A percentile compares a stretch with the other conserved stretches of the same genome.
Evolutionary conservation across 495 filamentous ascomycete genomes (phyloP).

Genomic region (Penicillium mononematosum): DNA sequence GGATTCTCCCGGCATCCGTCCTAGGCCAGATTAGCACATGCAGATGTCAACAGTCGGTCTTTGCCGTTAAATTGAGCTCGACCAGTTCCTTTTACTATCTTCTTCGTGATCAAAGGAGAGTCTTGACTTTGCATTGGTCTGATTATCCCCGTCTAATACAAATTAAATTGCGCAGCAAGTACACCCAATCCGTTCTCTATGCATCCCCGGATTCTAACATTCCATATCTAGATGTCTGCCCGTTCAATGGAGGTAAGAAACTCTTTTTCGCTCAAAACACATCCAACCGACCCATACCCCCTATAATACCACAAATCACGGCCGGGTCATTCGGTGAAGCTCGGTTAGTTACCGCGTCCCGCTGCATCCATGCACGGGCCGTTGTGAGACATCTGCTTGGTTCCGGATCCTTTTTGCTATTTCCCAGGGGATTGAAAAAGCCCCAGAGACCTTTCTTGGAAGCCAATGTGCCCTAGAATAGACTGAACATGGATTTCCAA

Average conservation of each 20-base stretch:
- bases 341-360: constrained; percentile 10
- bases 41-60: constrained; percentile 9
- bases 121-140: constrained; percentile 1
- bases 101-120: constrained; percentile 1
- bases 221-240: not conserved
- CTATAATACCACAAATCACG: not conserved
- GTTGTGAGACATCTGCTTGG: constrained; percentile 27
- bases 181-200: not conserved
- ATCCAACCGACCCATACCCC: not conserved
- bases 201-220: constrained; percentile 1
- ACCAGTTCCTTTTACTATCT: constrained; percentile 6
- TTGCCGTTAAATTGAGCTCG: constrained; percentile 13
- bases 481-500: not conserved
- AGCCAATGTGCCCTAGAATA: constrained; percentile 9
- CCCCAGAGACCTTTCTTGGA: constrained; percentile 5
- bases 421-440: constrained; percentile 10
- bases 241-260: constrained; percentile 14
- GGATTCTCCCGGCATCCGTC: not conserved
- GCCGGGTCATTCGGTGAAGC: constrained; percentile 1
- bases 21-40: constrained; percentile 12
- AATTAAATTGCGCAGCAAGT: constrained; percentile 3
- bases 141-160: not conserved
- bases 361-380: constrained; percentile 16
- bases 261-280: not conserved
- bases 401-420: constrained; percentile 12